Conservation (phyloP, 2,329 filamentous ascomycete genomes). For the Shiraia sp. region DNA sequence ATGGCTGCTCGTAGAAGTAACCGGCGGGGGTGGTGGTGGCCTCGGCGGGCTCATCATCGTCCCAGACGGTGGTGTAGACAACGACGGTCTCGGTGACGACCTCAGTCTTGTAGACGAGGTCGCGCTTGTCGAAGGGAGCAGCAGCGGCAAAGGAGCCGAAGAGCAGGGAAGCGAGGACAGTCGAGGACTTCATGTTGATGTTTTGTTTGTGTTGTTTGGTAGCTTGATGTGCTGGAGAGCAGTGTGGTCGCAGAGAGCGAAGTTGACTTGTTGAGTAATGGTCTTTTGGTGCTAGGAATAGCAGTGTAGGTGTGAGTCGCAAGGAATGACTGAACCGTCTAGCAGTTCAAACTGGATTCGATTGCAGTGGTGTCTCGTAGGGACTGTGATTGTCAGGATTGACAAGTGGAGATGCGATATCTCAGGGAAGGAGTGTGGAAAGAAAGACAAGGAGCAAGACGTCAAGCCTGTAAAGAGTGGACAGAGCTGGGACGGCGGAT, state of each 20-base stretch:
- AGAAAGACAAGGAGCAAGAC: slow-evolving; percentile 38
- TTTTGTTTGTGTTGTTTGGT: background rate
- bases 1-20: slow-evolving; percentile 28
- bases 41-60: slow-evolving; percentile 22
- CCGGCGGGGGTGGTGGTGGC: slow-evolving; percentile 25
- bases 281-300: slow-evolving; percentile 11
- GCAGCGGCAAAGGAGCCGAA: slow-evolving; percentile 41
- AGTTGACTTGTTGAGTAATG: too few relatives aligned
- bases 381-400: slow-evolving; percentile 32
- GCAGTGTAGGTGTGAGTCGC: slow-evolving; percentile 14
- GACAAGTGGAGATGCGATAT: slow-evolving; percentile 41
- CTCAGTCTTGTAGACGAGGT: slow-evolving; percentile 39
- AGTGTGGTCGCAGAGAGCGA: slow-evolving; percentile 2
- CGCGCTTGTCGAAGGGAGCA: slow-evolving; percentile 40
- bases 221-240: slow-evolving; percentile 17
- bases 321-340: slow-evolving; percentile 39
- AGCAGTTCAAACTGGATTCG: slow-evolving; percentile 33
- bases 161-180: slow-evolving; percentile 39
- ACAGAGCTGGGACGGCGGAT: slow-evolving; percentile 28
- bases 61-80: slow-evolving; percentile 43
- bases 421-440: slow-evolving; percentile 34
- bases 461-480: slow-evolving; percentile 47
- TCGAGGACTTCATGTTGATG: slow-evolving; percentile 43
- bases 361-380: slow-evolving; percentile 18
- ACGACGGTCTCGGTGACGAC: slow-evolving; percentile 38